Evolutionary conservation across 2,329 filamentous ascomycete genomes (phyloP).

Genomic region (Penicillium sp.): DNA sequence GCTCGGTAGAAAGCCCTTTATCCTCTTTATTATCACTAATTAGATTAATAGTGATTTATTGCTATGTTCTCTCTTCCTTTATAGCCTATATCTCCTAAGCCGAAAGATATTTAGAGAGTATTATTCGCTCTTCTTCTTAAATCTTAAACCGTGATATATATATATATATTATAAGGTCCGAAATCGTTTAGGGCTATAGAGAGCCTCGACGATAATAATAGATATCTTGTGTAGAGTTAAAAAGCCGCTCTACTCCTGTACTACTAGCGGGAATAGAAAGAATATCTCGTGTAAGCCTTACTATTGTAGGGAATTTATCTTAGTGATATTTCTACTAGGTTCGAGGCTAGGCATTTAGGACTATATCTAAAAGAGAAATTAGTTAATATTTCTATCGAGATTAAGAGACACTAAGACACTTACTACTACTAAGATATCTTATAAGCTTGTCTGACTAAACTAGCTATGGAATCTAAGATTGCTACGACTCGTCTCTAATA

Average conservation of each 20-base stretch:
- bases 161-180: neutral
- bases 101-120: neutral
- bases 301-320: constrained; percentile 3
- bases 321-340: constrained; percentile 8
- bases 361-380: constrained; percentile 1
- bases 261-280: constrained; percentile 11
- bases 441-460: neutral
- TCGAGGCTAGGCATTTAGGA: neutral
- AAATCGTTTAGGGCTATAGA: neutral
- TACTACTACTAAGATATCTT: neutral
- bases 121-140: neutral
- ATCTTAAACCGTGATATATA: neutral
- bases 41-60: neutral
- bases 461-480: neutral
- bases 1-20: neutral
- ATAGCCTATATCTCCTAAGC: neutral
- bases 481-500: neutral
- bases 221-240: constrained; percentile 12
- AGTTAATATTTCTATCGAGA: neutral
- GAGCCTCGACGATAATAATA: constrained; percentile 3
- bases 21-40: neutral
- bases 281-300: constrained; percentile 6
- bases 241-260: constrained; percentile 10
- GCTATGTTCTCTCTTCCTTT: neutral
- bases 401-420: neutral